Evolutionary conservation across 805 yeast genomes (phyloP), one percentile per base, ranked within the genome.

Genomic region (Starmera dryadoides): DNA sequence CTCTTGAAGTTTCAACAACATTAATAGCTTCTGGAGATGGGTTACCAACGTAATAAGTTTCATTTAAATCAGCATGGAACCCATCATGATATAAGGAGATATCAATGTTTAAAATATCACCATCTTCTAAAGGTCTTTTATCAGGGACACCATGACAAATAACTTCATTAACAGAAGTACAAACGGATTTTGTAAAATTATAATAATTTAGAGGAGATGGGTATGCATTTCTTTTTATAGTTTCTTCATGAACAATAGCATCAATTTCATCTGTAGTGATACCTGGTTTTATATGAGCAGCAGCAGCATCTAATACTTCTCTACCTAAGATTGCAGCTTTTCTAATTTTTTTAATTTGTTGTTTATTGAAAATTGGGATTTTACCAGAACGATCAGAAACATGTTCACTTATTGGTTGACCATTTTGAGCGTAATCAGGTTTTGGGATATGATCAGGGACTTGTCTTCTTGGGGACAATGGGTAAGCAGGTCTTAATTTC

Each of bases 121-220:
- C 98, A 49, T 91, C 98, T 59, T 86, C 66, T 46, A 93, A 71
- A 26, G 79, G 80, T 40, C 89, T 75, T 64, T 85, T 74, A 63
- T 93, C 98, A 21, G 98, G 98, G 42, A 93, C 85, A 46, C 98
- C 98, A 62, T 93, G 98, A 60, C 98, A 93, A 44, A 93, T 85
- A 42, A 88, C 80, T 68, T 93, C 98, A 62, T 93, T 93, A 33
- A 93, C 82, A 2, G 96, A 87, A 1, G 96, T 87, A 64, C 98
- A 93, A 32, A 86, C 75, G 18, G 93, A 79, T 59, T 88, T 89
- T 33, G 98, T 97, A 66, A 78, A 93, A 62, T 87, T 85, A 66
- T 81, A 89, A 66, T 93, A 93, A 66, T 93, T 93, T 47, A 91
- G 69, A 4, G 98, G 96, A 11, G 96, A 86, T 16, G 98, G 98